These are phyloP conservation scores for Ogataea zsoltii DNA, from an alignment of 805 yeast genomes.

Conservation along the genomic window DNA sequence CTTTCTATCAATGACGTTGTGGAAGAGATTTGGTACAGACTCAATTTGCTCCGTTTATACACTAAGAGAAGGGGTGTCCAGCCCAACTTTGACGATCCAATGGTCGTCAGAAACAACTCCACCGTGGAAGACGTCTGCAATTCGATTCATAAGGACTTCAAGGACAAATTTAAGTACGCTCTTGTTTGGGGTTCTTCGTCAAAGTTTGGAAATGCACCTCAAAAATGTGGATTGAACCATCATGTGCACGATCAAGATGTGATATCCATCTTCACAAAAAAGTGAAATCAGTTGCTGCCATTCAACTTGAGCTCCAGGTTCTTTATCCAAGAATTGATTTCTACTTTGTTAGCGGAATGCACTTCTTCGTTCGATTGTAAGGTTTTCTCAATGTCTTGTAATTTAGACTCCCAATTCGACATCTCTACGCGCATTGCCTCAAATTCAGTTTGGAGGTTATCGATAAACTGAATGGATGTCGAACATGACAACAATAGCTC, in stretches of 20 bases:
- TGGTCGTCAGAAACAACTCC: slow-evolving; percentile 82
- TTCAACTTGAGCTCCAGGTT: slow-evolving; percentile 10
- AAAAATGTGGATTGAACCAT: slow-evolving; percentile 89
- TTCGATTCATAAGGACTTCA: slow-evolving; percentile 88
- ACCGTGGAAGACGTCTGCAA: slow-evolving; percentile 88
- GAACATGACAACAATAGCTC: slow-evolving; percentile 10
- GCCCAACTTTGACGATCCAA: slow-evolving; percentile 85
- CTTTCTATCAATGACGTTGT: slow-evolving; percentile 85
- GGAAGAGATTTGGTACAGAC: slow-evolving; percentile 91
- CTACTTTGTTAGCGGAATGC: slow-evolving; percentile 15
- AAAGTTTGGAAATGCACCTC: slow-evolving; percentile 81
- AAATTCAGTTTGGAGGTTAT: slow-evolving; percentile 19
- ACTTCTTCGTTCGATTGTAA: slow-evolving; percentile 8
- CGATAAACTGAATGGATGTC: slow-evolving; percentile 13
- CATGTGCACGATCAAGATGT: slow-evolving; percentile 91
- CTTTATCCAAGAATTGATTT: slow-evolving; percentile 16
- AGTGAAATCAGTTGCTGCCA: slow-evolving; percentile 15
- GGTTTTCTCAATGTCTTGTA: slow-evolving; percentile 21
- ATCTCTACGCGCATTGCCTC: slow-evolving; percentile 19
- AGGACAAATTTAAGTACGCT: slow-evolving; percentile 89
- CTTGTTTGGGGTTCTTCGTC: slow-evolving; percentile 96
- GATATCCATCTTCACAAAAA: slow-evolving; percentile 85
- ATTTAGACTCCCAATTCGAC: slow-evolving; percentile 24
- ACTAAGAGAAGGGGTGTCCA: slow-evolving; percentile 83
- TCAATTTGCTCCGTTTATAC: slow-evolving; percentile 75